Evolutionary conservation across 352 stramenopile species (phyloP).

Genomic region (Pelagophyceae sp.): DNA sequence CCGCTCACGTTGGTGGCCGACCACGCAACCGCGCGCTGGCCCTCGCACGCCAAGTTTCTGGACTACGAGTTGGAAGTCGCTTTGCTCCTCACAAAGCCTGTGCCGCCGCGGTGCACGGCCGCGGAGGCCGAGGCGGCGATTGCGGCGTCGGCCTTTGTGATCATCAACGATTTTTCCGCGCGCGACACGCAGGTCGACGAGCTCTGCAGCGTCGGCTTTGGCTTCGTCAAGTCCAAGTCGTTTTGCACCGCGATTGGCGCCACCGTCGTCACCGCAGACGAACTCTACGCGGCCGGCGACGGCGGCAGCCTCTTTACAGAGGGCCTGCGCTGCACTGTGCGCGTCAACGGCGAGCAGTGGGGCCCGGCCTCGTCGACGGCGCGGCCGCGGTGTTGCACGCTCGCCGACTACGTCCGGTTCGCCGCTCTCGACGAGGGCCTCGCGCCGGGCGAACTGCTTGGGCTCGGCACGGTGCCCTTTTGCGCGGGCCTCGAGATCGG

Average conservation of each 20-base stretch:
- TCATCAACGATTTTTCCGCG: conserved; percentile 22
- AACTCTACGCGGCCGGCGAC: background rate
- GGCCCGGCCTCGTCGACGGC: background rate
- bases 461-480: background rate
- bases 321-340: background rate
- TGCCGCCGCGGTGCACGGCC: background rate
- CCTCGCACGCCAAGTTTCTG: background rate
- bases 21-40: background rate
- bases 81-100: background rate
- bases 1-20: background rate
- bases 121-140: background rate
- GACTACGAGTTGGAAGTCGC: conserved; percentile 18
- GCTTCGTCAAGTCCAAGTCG: conserved; percentile 20
- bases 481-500: conserved; percentile 8
- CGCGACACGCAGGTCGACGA: conserved; percentile 17
- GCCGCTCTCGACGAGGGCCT: conserved; percentile 4
- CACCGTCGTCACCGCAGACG: conserved; percentile 13
- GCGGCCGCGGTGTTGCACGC: background rate
- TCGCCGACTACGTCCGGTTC: conserved; percentile 2
- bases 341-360: conserved; percentile 1
- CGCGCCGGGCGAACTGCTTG: background rate
- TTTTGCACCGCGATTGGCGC: conserved; percentile 1
- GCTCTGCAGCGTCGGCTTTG: background rate
- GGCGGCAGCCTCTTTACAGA: background rate
- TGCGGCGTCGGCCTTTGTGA: background rate